Percentiles rank a stretch among this genome's conserved stretches.
These are phyloP conservation scores for Meyerozyma sp. DNA, from an alignment of 1,139 yeast genomes.

Conservation along the genomic window DNA sequence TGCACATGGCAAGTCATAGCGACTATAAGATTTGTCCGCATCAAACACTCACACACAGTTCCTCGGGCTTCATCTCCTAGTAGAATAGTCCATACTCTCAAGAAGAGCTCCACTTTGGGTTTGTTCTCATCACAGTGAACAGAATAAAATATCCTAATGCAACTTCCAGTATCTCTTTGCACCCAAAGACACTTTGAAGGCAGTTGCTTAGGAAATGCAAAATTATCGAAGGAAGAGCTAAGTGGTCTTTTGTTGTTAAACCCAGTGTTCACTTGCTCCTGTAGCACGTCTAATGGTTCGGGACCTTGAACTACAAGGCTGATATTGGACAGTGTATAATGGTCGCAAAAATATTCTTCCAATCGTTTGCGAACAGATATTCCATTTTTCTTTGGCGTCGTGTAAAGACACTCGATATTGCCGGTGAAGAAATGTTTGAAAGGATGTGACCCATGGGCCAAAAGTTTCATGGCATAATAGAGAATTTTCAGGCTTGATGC, in stretches of 20 bases:
- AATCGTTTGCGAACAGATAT: constrained; percentile 14
- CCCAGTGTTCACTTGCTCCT: constrained; percentile 47
- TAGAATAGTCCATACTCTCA: constrained; percentile 47
- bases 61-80: constrained; percentile 56
- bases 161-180: constrained; percentile 5
- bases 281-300: constrained; percentile 52
- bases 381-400: constrained; percentile 10
- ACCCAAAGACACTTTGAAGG: neutral
- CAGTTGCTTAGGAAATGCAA: neutral
- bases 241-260: constrained; percentile 11
- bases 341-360: constrained; percentile 11
- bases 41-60: constrained; percentile 35
- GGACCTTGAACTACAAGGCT: constrained; percentile 58
- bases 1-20: constrained; percentile 36
- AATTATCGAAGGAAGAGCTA: neutral
- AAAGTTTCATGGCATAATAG: constrained; percentile 52
- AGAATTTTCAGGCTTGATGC: constrained; percentile 38
- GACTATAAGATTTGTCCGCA: constrained; percentile 21
- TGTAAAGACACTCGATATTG: constrained; percentile 24
- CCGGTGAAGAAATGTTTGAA: constrained; percentile 48
- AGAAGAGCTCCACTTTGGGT: constrained; percentile 13
- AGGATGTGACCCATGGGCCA: constrained; percentile 39
- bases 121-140: constrained; percentile 3
- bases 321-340: constrained; percentile 39
- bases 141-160: neutral